Base-by-base conservation (phyloP, 768 basidiomycete genomes). In the Pisolithus tinctorius region DNA sequence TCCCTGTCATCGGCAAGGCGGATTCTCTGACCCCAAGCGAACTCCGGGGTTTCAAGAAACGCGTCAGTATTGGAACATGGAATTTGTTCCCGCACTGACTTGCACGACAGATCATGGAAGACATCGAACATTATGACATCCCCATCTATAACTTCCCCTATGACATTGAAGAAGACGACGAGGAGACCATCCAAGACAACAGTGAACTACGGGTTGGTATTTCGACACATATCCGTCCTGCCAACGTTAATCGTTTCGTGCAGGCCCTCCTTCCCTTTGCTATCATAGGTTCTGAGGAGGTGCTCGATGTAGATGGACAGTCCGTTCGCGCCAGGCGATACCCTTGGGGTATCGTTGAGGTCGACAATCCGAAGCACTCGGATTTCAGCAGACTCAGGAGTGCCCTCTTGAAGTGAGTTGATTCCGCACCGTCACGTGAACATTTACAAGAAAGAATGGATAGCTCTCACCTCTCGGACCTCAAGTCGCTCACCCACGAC, bases 61-160 rank as follows among this genome's bases (percentile, higher is more conserved):
- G 96, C 68, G 86, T 86, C 50, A 51, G 80, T 70, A 5, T 49
- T 34, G 14, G 16, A 40, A 26, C 36, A 41, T 56, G n/a, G 38
- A 52, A 20, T 45, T 4, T 49, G 13, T 39, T 16, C 4, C 37
- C 41, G 37, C n/a, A 51, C 52, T 58, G 9, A 59, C 25, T n/a
- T 13, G 4, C 20, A 8, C 2, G 34, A 1, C 58, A 96, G 93
- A 84, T 99, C 62, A 99, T 98, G 95, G 95, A 99, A 70, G 96
- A 99, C 66, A 99, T 99, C 60, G 95, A 97, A 63, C 81, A 98
- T 74, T 97, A 97, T 63, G 86, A 88, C 58, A 98, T 99, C 60
- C 96, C 96, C 4, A 87, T 98, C 38, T 98, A 98, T 78, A 98
- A 98, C 74, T 99, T 99, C 79, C 96, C 96, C 0, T 99, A 97